Conservation (phyloP, 2,329 filamentous ascomycete genomes). For the Teratosphaeria destructans region DNA sequence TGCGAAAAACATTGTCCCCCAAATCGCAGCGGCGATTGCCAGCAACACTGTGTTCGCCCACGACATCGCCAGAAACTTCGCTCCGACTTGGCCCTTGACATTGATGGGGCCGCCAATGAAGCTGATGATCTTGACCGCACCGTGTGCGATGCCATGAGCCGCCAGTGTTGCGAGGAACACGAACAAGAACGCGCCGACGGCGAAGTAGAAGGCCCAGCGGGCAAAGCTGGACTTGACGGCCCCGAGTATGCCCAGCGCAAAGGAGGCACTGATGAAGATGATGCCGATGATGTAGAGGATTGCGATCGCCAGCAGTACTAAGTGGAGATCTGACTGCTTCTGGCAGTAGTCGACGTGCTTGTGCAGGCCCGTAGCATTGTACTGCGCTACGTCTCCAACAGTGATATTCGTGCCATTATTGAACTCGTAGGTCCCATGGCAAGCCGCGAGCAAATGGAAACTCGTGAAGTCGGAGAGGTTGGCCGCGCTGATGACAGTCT, state of each 20-base stretch:
- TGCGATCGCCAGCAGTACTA: conserved; percentile 46
- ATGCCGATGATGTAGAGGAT: conserved; percentile 47
- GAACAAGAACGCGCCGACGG: conserved; percentile 43
- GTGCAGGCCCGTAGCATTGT: conserved; percentile 28
- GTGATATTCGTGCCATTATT: conserved; percentile 33
- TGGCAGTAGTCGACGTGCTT: conserved; percentile 46
- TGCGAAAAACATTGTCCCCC: conserved; percentile 7
- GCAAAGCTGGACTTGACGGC: conserved; percentile 33
- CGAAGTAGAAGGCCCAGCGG: conserved; percentile 38
- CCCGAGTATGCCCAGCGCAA: conserved; percentile 36
- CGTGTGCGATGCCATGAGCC: conserved; percentile 52
- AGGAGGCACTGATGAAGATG: conserved; percentile 31
- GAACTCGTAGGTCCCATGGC: conserved; percentile 38
- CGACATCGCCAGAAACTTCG: conserved; percentile 47
- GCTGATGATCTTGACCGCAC: conserved; percentile 44
- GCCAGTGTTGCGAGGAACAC: conserved; percentile 67
- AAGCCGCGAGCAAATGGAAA: conserved; percentile 51
- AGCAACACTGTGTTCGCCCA: conserved; percentile 43
- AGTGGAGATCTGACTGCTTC: conserved; percentile 42
- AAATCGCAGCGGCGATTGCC: conserved; percentile 13
- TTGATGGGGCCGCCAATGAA: conserved; percentile 41
- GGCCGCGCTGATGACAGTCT: conserved; percentile 26
- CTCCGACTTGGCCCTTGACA: conserved; percentile 40
- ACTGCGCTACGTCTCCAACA: conserved; percentile 11
- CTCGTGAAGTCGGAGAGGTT: conserved; percentile 52